These are phyloP conservation scores for Nicotiana otophora DNA, from an alignment of 257 asterid genomes.

Conservation along the genomic window DNA sequence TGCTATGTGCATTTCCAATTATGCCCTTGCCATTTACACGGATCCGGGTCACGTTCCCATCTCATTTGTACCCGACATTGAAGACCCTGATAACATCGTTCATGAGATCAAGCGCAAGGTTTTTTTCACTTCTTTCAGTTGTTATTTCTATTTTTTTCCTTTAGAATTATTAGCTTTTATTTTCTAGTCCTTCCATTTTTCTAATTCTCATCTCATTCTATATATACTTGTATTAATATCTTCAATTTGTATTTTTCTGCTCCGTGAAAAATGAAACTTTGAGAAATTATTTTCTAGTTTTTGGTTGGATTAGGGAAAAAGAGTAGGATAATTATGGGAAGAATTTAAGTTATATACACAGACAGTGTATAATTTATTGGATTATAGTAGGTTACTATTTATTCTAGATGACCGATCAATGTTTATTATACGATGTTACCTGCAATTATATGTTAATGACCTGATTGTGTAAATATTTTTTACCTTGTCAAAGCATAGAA, in stretches of 20 bases:
- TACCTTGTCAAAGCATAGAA: no score
- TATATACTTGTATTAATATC: not conserved
- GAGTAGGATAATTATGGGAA: not conserved
- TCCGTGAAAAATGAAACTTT: not conserved
- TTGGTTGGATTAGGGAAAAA: not conserved
- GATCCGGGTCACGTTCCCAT: constrained; percentile 92
- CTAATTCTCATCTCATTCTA: not conserved
- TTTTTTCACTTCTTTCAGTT: not conserved
- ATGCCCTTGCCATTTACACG: constrained; percentile 56
- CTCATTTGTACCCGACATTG: constrained; percentile 59
- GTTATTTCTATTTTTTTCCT: not conserved
- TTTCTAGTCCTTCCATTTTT: not conserved
- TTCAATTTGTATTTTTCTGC: not conserved
- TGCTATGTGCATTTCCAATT: constrained; percentile 47
- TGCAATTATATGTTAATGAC: no score
- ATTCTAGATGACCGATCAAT: no score
- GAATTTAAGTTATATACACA: no score
- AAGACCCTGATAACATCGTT: constrained; percentile 48
- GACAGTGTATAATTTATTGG: no score
- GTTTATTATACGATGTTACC: no score
- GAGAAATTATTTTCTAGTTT: not conserved
- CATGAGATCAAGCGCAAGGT: constrained; percentile 99
- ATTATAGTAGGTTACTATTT: no score
- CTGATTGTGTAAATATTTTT: no score
- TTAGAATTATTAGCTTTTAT: not conserved